Conservation (phyloP, 805 yeast species). For the Pichia sporocuriosa region DNA sequence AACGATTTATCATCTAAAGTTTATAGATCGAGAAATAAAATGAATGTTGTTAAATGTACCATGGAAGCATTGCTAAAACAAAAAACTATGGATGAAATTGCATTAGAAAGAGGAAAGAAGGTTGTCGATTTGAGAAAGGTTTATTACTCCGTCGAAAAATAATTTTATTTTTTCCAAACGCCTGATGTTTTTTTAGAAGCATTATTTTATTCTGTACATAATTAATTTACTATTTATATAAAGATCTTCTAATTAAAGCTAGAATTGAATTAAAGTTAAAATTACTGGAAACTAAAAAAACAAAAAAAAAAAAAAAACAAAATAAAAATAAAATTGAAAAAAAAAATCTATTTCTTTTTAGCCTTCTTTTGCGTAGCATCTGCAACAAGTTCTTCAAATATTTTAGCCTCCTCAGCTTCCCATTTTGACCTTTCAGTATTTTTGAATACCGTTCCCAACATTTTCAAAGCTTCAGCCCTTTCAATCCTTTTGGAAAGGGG, state of each 20-base stretch:
- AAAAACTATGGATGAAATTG: slow-evolving; percentile 77
- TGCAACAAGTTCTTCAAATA: slow-evolving; percentile 88
- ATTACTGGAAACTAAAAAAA: no score
- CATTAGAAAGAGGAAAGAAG: slow-evolving; percentile 89
- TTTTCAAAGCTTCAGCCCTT: slow-evolving; percentile 73
- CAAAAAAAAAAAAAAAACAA: neutral
- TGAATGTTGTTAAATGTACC: slow-evolving; percentile 89
- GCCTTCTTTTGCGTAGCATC: slow-evolving; percentile 65
- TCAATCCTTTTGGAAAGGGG: slow-evolving; percentile 53
- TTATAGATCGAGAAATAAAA: slow-evolving; percentile 85
- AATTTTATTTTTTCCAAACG: no score
- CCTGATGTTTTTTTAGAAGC: no score
- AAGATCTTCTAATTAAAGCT: no score
- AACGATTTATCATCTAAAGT: slow-evolving; percentile 89
- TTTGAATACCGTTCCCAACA: slow-evolving; percentile 65
- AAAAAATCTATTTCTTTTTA: slow-evolving; percentile 34
- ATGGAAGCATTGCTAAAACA: slow-evolving; percentile 79
- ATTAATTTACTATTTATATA: no score
- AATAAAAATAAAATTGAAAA: neutral
- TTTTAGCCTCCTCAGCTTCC: slow-evolving; percentile 86
- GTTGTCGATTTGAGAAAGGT: slow-evolving; percentile 87
- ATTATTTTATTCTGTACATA: no score
- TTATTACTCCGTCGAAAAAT: slow-evolving; percentile 46
- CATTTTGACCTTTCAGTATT: slow-evolving; percentile 67
- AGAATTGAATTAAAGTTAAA: no score